Base-by-base conservation (phyloP, 768 basidiomycete genomes). In the Mycena floridula region DNA sequence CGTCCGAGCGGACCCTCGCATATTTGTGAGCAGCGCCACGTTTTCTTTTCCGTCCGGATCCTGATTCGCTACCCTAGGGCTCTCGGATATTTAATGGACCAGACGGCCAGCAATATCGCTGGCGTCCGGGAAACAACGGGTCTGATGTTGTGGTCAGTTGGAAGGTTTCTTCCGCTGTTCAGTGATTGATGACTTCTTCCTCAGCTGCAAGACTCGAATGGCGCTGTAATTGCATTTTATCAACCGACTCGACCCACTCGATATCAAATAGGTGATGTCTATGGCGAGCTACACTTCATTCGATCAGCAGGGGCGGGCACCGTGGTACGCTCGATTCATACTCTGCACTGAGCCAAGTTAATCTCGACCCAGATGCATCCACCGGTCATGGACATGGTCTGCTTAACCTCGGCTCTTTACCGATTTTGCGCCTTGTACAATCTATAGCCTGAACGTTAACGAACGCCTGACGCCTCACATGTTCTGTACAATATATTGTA, bases 341-440 rank as follows among this genome's bases (percentile, higher is more conserved):
- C 42, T 41, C 54, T 64, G 44, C 62, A 54, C 48, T 53, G 49
- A 25, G 41, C 41, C 50, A 50, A 42, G 45, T 43, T 35, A 27
- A 37, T 50, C 42, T 52, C 36, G 6, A 40, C 47, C 42, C 58
- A 89, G 87, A 85, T 80, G 72, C 88, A 89, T 59, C 88, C 87
- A 42, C 89, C 89, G 52, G 82, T 91, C 63, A 91, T 91, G 89
- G 87, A 91, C 70, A 81, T 78, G 37, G 87, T 91, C 49, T 84
- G 83, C 22, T 80, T 91, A 53, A 88, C 88, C 23, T 79, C 80
- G 43, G 89, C 90, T 87, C 72, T 91, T 26, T 89, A 86, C 66
- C 82, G 89, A 39, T 86, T 88, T 62, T 85, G 83, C 54, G 70
- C 66, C 36, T 60, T 69, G 40, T 77, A 70, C 69, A 73, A 73